Percentiles rank a stretch among this genome's conserved stretches.
Conservation (phyloP, 2,329 filamentous ascomycete species). For the Sporothrix globosa region DNA sequence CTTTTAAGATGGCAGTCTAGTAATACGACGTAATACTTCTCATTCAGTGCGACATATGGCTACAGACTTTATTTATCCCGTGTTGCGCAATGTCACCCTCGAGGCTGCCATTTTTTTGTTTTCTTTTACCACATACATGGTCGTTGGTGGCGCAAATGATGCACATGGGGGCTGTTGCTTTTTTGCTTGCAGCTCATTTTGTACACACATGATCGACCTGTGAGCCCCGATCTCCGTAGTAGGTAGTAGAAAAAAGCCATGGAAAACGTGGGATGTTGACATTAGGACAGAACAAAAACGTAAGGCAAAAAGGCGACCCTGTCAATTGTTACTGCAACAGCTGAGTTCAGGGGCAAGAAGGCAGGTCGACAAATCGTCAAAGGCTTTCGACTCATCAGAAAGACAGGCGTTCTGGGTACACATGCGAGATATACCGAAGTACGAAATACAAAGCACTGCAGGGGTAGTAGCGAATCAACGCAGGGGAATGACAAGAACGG, state of each 20-base stretch:
- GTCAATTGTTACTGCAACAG: background rate
- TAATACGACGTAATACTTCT: background rate
- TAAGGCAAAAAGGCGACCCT: background rate
- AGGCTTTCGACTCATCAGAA: no score
- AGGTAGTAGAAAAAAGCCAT: background rate
- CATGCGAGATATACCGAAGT: background rate
- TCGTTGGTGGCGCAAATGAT: no score
- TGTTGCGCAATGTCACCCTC: background rate
- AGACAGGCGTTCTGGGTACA: background rate
- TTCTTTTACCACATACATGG: no score
- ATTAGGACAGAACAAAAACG: background rate
- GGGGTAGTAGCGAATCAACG: background rate
- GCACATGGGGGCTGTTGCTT: no score
- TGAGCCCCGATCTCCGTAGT: background rate
- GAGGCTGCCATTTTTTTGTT: background rate
- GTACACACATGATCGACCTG: no score
- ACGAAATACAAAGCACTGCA: background rate
- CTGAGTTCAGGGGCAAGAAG: no score
- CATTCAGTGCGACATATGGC: background rate
- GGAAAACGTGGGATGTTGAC: slow-evolving; percentile 15
- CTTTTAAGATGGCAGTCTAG: background rate
- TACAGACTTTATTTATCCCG: background rate
- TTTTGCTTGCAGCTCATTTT: background rate
- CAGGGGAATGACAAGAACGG: background rate
- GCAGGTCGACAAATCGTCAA: no score